Conservation (phyloP, 2,329 filamentous ascomycete genomes). For the Tolypocladium paradoxum region DNA sequence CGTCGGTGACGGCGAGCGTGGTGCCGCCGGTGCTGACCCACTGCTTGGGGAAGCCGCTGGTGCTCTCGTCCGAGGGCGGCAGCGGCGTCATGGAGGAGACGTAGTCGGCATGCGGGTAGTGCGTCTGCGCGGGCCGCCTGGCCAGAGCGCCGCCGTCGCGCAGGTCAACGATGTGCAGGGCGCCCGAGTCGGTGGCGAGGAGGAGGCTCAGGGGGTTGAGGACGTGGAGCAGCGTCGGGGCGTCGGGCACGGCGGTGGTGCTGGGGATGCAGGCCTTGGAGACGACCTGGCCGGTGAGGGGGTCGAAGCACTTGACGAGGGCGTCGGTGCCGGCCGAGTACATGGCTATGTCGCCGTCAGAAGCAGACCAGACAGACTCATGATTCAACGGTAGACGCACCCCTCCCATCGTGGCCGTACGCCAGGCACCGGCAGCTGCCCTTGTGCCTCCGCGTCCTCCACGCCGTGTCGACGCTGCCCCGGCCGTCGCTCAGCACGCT, state of each 20-base stretch:
- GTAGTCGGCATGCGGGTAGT: slow-evolving; percentile 85
- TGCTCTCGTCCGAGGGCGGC: slow-evolving; percentile 68
- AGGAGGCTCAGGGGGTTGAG: slow-evolving; percentile 83
- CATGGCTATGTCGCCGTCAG: slow-evolving; percentile 27
- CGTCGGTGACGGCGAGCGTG: slow-evolving; percentile 80
- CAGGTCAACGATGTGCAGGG: slow-evolving; percentile 79
- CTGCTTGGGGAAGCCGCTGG: slow-evolving; percentile 83
- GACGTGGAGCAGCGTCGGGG: slow-evolving; percentile 70
- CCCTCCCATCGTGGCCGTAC: slow-evolving; percentile 68
- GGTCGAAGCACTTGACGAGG: slow-evolving; percentile 47
- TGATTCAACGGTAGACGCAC: slow-evolving; percentile 18
- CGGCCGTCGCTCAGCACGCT: slow-evolving; percentile 50
- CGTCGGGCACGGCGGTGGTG: slow-evolving; percentile 45
- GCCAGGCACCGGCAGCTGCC: slow-evolving; percentile 78
- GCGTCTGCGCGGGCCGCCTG: slow-evolving; percentile 63
- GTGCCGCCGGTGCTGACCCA: slow-evolving; percentile 91
- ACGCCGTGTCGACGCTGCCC: slow-evolving; percentile 69
- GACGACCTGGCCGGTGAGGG: slow-evolving; percentile 54
- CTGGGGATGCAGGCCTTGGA: slow-evolving; percentile 73
- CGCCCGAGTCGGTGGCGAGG: slow-evolving; percentile 81
- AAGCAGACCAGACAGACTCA: neutral
- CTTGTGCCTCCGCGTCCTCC: slow-evolving; percentile 85
- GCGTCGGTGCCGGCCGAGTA: slow-evolving; percentile 55
- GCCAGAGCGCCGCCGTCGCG: slow-evolving; percentile 47
- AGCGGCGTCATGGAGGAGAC: slow-evolving; percentile 80